Percentiles rank a stretch among this genome's conserved stretches.
Conservation (phyloP, 768 basidiomycete species). For the Infundibulicybe gibba region DNA sequence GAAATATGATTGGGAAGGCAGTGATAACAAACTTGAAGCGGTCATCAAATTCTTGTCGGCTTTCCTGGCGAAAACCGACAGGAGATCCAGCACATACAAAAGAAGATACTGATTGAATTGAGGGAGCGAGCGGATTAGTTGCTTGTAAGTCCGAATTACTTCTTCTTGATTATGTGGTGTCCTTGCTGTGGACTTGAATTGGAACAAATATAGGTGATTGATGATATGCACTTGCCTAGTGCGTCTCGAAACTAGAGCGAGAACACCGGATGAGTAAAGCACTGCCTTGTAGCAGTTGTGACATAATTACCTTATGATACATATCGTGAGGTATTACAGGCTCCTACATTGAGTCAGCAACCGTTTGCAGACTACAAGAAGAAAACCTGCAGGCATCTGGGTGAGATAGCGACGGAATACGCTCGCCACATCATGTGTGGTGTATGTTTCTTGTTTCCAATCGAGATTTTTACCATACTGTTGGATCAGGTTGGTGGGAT, state of each 20-base stretch:
- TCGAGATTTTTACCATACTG: constrained; percentile 94
- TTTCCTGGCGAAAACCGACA: constrained; percentile 92
- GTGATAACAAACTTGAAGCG: constrained; percentile 75
- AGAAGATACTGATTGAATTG: constrained; percentile 93
- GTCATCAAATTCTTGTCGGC: constrained; percentile 95
- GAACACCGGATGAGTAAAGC: constrained; percentile 9
- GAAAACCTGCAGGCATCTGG: constrained; percentile 82
- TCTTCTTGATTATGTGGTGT: constrained; percentile 66
- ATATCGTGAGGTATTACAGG: constrained; percentile 91
- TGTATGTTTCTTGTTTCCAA: constrained; percentile 84
- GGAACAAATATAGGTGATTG: neutral
- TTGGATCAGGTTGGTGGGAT: constrained; percentile 1
- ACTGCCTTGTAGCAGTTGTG: constrained; percentile 5
- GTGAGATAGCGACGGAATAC: constrained; percentile 95
- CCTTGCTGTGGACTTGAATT: constrained; percentile 44
- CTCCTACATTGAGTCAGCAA: constrained; percentile 49
- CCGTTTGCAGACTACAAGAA: constrained; percentile 5
- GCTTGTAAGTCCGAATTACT: constrained; percentile 77
- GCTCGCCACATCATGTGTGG: constrained; percentile 95
- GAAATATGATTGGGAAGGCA: neutral
- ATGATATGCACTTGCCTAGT: constrained; percentile 45
- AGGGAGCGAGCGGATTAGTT: constrained; percentile 81
- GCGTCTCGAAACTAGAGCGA: constrained; percentile 69
- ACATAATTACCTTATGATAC: constrained; percentile 73
- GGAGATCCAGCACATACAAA: constrained; percentile 92